phyloP scores from a whole-genome alignment of 257 asterid genomes.

The Solanum okadae region DNA sequence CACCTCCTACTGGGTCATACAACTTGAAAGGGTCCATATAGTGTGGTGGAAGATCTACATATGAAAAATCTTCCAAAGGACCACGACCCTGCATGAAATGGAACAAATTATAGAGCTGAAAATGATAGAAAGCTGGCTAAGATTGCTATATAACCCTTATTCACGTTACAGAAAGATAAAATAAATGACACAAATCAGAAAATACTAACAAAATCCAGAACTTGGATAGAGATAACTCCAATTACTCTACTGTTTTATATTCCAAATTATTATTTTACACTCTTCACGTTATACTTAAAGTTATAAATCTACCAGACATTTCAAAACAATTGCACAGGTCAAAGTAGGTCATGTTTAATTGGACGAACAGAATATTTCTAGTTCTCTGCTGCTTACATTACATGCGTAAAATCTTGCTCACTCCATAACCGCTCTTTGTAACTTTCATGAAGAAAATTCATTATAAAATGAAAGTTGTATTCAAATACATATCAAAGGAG shows the following conservation, averaged over 20 bases:
- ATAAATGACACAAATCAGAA: background rate
- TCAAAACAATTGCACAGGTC: background rate
- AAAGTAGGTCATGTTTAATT: background rate
- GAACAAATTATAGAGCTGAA: conserved; percentile 1
- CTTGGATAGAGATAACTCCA: background rate
- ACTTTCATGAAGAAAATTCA: background rate
- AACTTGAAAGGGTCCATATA: conserved; percentile 60
- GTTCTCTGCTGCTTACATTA: background rate
- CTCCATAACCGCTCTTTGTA: background rate
- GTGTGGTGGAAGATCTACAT: conserved; percentile 66
- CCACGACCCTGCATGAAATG: conserved; percentile 74
- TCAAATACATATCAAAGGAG: background rate
- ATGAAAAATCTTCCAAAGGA: conserved; percentile 59
- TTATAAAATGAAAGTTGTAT: background rate
- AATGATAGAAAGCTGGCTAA: background rate
- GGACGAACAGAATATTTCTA: background rate
- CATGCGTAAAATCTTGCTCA: background rate
- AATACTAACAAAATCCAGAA: background rate
- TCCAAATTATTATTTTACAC: background rate
- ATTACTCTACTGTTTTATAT: background rate
- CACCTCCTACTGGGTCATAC: conserved; percentile 90
- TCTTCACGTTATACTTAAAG: background rate
- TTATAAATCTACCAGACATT: background rate
- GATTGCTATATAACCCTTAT: background rate
- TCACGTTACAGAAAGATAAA: background rate